Percentiles rank a stretch among this genome's conserved stretches.
phyloP scores from a whole-genome alignment of 495 filamentous ascomycete genomes.

The Xylaria acuta region DNA sequence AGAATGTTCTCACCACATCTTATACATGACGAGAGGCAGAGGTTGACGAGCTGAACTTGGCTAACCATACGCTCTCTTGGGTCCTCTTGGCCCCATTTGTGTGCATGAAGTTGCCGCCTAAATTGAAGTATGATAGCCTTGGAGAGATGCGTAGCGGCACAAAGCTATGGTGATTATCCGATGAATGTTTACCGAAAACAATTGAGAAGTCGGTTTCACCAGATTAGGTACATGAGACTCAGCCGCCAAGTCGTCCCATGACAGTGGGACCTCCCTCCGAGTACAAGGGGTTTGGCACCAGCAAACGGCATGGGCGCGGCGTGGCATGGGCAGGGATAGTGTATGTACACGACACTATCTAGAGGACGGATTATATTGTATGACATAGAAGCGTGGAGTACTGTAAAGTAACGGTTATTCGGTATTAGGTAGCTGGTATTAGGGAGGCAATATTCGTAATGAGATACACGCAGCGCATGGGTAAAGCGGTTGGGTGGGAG shows the following conservation, averaged over 20 bases:
- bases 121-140: neutral
- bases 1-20: constrained; percentile 14
- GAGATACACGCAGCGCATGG: neutral
- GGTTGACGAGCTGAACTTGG: constrained; percentile 19
- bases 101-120: constrained; percentile 5
- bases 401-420: neutral
- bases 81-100: constrained; percentile 1
- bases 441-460: neutral
- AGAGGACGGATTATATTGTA: neutral
- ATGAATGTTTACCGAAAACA: neutral
- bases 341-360: neutral
- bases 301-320: constrained; percentile 6
- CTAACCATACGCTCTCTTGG: neutral
- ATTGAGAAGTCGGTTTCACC: constrained; percentile 12
- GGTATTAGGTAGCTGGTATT: neutral
- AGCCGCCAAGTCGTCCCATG: constrained; percentile 26
- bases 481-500: neutral
- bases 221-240: constrained; percentile 11
- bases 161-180: neutral
- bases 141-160: neutral
- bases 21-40: constrained; percentile 1
- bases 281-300: constrained; percentile 9
- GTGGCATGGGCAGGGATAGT: constrained; percentile 10
- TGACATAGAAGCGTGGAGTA: neutral
- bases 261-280: constrained; percentile 12